Percentiles rank a stretch among this genome's conserved stretches.
phyloP scores from a whole-genome alignment of 192 early-diverging fungal species.

The Chytriomyces hyalinus region DNA sequence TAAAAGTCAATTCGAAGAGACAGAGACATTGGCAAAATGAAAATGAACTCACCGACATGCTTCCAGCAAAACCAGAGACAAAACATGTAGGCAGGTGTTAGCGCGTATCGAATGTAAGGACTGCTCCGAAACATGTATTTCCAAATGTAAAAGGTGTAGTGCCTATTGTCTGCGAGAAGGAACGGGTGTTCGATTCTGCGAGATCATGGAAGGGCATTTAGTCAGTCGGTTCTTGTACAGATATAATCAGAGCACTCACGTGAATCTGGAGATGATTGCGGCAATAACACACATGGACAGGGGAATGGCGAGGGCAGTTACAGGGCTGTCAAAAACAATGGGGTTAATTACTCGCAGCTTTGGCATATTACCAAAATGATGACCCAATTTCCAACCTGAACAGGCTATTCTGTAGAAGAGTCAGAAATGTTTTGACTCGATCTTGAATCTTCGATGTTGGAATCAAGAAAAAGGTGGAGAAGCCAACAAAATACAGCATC shows the following conservation, averaged over 20 bases:
- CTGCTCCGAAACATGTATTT: conserved; percentile 73
- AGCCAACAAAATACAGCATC: conserved; percentile 75
- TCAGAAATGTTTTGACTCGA: not conserved
- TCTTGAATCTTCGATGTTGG: not conserved
- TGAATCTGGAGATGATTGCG: conserved; percentile 31
- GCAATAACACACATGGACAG: not conserved
- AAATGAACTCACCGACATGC: conserved; percentile 27
- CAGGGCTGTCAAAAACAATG: not conserved
- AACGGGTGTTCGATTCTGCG: conserved; percentile 88
- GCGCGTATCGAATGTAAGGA: conserved; percentile 56
- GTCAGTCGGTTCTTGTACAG: too few relatives aligned
- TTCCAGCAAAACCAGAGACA: conserved; percentile 7
- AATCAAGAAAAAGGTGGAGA: conserved; percentile 19
- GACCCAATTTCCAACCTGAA: not conserved
- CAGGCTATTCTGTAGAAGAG: not conserved
- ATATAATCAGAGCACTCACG: conserved; percentile 32
- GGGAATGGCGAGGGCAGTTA: not conserved
- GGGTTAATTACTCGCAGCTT: not conserved
- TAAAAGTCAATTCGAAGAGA: not conserved
- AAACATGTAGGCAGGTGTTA: conserved; percentile 71
- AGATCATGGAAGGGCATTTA: not conserved
- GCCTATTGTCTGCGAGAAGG: conserved; percentile 91
- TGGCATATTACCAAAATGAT: too few relatives aligned
- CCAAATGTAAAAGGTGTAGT: conserved; percentile 96
- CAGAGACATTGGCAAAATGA: not conserved